Evolutionary conservation across 2,329 filamentous ascomycete species (phyloP), one percentile per base, ranked within the genome.

Genomic region (Ploettnerulaceae sp.): DNA sequence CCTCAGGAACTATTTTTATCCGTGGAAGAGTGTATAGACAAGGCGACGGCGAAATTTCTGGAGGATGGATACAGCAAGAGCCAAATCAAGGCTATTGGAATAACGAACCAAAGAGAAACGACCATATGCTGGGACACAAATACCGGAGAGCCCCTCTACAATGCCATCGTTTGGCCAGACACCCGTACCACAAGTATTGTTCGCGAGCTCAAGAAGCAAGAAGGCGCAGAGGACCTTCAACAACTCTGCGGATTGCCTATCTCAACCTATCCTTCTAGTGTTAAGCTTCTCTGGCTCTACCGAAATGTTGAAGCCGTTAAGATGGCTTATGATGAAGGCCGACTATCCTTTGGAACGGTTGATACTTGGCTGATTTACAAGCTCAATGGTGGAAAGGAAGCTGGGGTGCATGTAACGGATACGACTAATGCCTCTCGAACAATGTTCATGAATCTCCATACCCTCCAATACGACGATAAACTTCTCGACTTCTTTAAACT

Each of bases 381-480:
- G 65, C 74, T 91, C 39, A 86, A 90, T 58, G 86, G 86, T 48
- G 82, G 82, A 14, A 73, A 71, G 29, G 75, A 76, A 48, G 77
- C 74, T 45, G 77, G 82, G 46, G 65, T 86, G 43, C 79, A 84
- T 62, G 84, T 91, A 48, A 89, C 86, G 1, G 87, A 93, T 60
- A 77, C 83, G 5, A 85, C 84, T 48, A 93, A 93, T 64, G 86
- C 87, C n/a, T 88, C 84, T 3, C 73, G 86, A 55, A 91, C 87
- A 33, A 89, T 90, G 86, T 89, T 93, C 67, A 87, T 90, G 81
- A 87, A 90, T 65, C 73, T 91, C 24, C 74, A 86, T 59, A 86
- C 78, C 1, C 71, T 89, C 34, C 67, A 88, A 57, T 93, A 91
- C 64, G 85, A 88, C 59, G 76, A 85, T 37, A 74, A 76, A 41